Conservation (phyloP, 495 filamentous ascomycete genomes). For the Penicillium argentinense region DNA sequence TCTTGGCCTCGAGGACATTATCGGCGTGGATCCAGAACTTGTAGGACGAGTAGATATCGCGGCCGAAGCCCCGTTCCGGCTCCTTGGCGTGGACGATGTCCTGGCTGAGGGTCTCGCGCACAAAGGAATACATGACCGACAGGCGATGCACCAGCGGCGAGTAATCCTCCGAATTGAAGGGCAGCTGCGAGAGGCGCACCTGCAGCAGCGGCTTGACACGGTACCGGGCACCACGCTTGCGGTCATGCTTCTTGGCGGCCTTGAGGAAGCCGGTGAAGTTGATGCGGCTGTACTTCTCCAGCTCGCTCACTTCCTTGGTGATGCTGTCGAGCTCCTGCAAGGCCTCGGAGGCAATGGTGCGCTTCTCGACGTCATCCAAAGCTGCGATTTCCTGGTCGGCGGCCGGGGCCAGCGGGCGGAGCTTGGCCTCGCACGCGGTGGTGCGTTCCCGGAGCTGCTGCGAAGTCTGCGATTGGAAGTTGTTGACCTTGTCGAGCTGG, state of each 20-base stretch:
- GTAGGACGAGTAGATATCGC: slow-evolving; percentile 78
- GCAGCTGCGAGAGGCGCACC: slow-evolving; percentile 78
- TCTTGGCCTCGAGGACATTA: slow-evolving; percentile 95
- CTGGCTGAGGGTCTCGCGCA: slow-evolving; percentile 73
- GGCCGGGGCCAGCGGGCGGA: slow-evolving; percentile 45
- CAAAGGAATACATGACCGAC: slow-evolving; percentile 93
- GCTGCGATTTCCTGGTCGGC: slow-evolving; percentile 29
- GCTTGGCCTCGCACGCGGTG: slow-evolving; percentile 51
- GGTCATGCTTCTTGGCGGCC: slow-evolving; percentile 97
- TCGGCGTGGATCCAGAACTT: slow-evolving; percentile 98
- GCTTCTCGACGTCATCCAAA: slow-evolving; percentile 42
- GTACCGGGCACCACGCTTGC: slow-evolving; percentile 78
- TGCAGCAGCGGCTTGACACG: slow-evolving; percentile 88
- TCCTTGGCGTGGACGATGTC: slow-evolving; percentile 44
- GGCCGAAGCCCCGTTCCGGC: slow-evolving; percentile 42
- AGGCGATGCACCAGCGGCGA: slow-evolving; percentile 82
- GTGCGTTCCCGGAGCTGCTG: slow-evolving; percentile 69
- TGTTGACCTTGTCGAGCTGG: slow-evolving; percentile 92
- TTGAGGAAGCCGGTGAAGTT: slow-evolving; percentile 98
- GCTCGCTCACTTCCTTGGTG: slow-evolving; percentile 84
- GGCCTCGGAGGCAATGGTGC: slow-evolving; percentile 62
- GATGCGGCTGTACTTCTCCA: slow-evolving; percentile 92
- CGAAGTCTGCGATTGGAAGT: slow-evolving; percentile 78
- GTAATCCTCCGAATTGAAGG: slow-evolving; percentile 96
- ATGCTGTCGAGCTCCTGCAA: slow-evolving; percentile 80